phyloP scores from a whole-genome alignment of 192 early-diverging fungal genomes.

The Chytriomyces confervae region DNA sequence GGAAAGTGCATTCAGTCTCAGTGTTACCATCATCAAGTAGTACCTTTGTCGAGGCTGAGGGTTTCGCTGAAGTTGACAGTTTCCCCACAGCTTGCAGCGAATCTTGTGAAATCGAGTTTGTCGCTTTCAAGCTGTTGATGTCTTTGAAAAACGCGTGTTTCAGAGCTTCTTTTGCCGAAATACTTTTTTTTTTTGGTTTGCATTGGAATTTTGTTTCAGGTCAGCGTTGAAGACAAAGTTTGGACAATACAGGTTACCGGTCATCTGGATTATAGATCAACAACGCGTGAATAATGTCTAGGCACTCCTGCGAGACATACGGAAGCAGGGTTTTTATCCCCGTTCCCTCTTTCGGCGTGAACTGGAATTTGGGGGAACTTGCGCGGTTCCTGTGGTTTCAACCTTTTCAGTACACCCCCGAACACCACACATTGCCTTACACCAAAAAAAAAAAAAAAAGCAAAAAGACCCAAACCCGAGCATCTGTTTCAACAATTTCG shows the following conservation, averaged over 20 bases:
- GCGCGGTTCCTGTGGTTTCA: conserved; percentile 40
- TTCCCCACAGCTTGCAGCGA: conserved; percentile 19
- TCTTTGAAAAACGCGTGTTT: conserved; percentile 55
- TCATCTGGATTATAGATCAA: conserved; percentile 61
- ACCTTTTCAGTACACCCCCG: neutral
- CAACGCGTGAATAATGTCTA: conserved; percentile 54
- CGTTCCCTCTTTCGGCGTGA: conserved; percentile 57
- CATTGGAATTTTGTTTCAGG: neutral
- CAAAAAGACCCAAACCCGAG: conserved; percentile 44
- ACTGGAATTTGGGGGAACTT: conserved; percentile 56
- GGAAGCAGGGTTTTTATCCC: conserved; percentile 55
- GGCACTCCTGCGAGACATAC: conserved; percentile 49
- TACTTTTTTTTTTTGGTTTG: conserved; percentile 37
- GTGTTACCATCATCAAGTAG: neutral
- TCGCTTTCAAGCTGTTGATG: conserved; percentile 25
- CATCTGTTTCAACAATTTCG: conserved; percentile 58
- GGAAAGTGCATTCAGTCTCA: neutral
- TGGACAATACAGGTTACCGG: conserved; percentile 36
- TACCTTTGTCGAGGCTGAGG: neutral
- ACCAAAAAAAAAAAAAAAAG: conserved; percentile 13
- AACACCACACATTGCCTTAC: neutral
- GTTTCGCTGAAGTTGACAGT: conserved; percentile 1
- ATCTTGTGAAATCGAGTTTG: conserved; percentile 3
- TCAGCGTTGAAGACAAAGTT: neutral
- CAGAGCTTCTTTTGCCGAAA: conserved; percentile 53